Evolutionary conservation across 2,329 filamentous ascomycete genomes (phyloP), one percentile per base, ranked within the genome.

Genomic region (Scytalidium lignicola): DNA sequence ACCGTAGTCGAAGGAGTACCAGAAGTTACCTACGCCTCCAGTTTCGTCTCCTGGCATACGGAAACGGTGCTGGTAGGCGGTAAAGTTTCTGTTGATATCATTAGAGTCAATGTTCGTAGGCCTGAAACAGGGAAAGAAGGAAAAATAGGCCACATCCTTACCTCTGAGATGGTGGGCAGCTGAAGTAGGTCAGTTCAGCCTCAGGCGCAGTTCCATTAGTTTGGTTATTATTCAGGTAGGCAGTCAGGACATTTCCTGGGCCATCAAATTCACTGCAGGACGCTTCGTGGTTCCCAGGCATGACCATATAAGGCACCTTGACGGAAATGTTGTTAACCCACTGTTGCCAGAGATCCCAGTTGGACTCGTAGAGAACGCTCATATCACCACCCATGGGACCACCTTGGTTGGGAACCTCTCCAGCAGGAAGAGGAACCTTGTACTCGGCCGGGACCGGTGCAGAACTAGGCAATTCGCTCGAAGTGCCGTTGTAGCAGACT

Each of bases 291-390:
- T 79, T 78, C 12, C 75, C 74, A 1, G 73, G 70, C 4, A 74
- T 43, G 8, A 71, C 71, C 76, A 79, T 78, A 67, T 83, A 83
- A 0, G 71, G 67, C 58, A 81, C 79, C 44, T 73, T 71, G 15
- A 66, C 70, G 1, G 79, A 61, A 43, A 83, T 72, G 3, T 77
- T 75, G 0, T 71, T 70, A 1, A 81, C 69, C 57, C 80, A 76
- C 47, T 70, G 65, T 62, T 79, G 82, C 60, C 82, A 82, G 43
- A 74, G 67, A 57, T 82, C 76, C 2, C 79, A 64, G 52, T 81
- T 81, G 15, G 76, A 73, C 52, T 79, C 71, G 58, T 75, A 81
- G 12, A 58, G 21, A 6, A 51, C 49, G 29, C 52, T 55, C 53
- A 55, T 55, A 43, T 55, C 54, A 22, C 54, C 52, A 41, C 53